phyloP scores from a whole-genome alignment of 345 rosid genomes.

The Barbarea vulgaris region DNA sequence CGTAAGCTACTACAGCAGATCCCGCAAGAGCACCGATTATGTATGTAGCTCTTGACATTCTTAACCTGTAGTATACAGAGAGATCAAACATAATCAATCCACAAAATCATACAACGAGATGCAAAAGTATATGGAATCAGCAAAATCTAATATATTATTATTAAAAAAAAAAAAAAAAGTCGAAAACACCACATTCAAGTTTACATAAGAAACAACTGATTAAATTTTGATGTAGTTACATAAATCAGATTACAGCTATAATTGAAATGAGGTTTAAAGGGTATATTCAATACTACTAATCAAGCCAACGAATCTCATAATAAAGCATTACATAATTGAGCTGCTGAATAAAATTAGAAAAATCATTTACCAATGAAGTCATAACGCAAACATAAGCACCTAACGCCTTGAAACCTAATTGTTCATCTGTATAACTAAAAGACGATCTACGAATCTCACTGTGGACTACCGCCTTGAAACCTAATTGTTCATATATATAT shows the following conservation, averaged over 20 bases:
- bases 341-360: neutral
- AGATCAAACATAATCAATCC: neutral
- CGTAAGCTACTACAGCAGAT: constrained; percentile 64
- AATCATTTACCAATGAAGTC: neutral
- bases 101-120: neutral
- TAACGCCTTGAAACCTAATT: neutral
- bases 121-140: neutral
- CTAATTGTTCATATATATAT: too few relatives aligned
- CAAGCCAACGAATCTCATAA: neutral
- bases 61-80: neutral
- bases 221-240: neutral
- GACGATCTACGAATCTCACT: neutral
- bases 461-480: too few relatives aligned
- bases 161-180: too few relatives aligned
- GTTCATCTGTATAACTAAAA: neutral
- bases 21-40: constrained; percentile 57
- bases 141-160: neutral
- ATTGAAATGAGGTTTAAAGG: neutral
- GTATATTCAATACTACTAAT: neutral
- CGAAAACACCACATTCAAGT: neutral
- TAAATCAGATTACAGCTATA: constrained; percentile 1
- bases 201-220: neutral
- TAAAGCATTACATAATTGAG: neutral
- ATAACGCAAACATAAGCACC: neutral
- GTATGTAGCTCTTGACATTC: constrained; percentile 46